Percentiles rank a stretch among this genome's conserved stretches.
Evolutionary conservation across 495 filamentous ascomycete species (phyloP).

Genomic region (Daldinia vernicosa): DNA sequence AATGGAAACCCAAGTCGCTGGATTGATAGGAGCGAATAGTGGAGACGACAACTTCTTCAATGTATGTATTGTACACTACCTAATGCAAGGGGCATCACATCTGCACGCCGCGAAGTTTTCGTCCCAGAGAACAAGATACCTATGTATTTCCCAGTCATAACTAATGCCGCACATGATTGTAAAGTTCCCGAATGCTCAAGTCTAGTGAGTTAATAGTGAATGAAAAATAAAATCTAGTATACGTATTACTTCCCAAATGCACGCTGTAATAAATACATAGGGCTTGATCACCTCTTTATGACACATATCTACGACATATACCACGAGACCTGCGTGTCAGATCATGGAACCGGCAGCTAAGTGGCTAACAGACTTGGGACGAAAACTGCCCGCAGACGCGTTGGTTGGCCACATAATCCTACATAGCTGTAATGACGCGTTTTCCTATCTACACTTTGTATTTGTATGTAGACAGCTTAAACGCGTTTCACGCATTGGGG

Average conservation of each 20-base stretch:
- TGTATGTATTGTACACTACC: too few species aligned
- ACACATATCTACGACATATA: constrained; percentile 25
- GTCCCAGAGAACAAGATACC: neutral
- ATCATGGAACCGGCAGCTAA: constrained; percentile 17
- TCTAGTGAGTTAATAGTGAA: neutral
- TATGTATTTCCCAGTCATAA: neutral
- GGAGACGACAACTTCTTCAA: neutral
- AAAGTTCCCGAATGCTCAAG: neutral
- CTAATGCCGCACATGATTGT: neutral
- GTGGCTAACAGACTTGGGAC: constrained; percentile 13
- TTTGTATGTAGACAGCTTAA: neutral
- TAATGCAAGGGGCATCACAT: neutral
- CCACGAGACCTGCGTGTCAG: constrained; percentile 19
- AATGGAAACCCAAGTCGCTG: neutral
- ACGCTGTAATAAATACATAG: constrained; percentile 7
- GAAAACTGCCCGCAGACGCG: constrained; percentile 18
- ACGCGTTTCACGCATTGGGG: constrained; percentile 22
- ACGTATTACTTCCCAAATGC: constrained; percentile 4
- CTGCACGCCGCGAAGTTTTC: neutral
- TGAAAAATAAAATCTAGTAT: neutral
- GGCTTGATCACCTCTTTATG: constrained; percentile 2
- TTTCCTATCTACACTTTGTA: constrained; percentile 16
- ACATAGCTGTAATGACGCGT: constrained; percentile 26
- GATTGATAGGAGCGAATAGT: neutral
- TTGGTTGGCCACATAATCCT: constrained; percentile 18